Conservation (phyloP, 805 yeast genomes). For the Cyberlindnera mycetangii region DNA sequence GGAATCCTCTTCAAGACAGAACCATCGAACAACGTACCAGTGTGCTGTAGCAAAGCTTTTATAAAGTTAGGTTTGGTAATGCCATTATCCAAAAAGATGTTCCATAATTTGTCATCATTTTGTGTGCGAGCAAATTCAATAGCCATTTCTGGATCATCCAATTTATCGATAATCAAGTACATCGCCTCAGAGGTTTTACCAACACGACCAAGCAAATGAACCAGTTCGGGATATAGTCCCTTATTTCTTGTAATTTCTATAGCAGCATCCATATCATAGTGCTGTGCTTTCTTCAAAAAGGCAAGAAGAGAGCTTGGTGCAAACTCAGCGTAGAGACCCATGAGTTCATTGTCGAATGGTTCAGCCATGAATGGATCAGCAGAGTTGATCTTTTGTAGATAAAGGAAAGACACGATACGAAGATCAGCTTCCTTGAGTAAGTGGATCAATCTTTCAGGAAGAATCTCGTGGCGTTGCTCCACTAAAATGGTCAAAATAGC, state of each 20-base stretch:
- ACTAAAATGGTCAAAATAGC: conserved; percentile 55
- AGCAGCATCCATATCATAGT: conserved; percentile 69
- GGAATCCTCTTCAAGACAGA: conserved; percentile 67
- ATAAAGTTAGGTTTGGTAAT: conserved; percentile 74
- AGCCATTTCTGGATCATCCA: conserved; percentile 78
- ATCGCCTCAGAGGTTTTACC: conserved; percentile 81
- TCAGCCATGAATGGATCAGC: conserved; percentile 54
- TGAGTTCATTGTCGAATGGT: conserved; percentile 64
- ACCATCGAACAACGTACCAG: conserved; percentile 65
- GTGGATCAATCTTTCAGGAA: conserved; percentile 49
- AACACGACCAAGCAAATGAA: conserved; percentile 74
- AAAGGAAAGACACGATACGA: conserved; percentile 56
- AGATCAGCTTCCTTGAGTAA: conserved; percentile 40
- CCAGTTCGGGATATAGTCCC: conserved; percentile 64
- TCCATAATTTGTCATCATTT: conserved; percentile 69
- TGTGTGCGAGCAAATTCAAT: conserved; percentile 59
- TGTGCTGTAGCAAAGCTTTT: conserved; percentile 64
- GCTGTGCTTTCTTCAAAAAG: conserved; percentile 55
- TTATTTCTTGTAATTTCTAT: conserved; percentile 58
- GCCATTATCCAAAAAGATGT: conserved; percentile 66
- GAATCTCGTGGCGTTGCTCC: conserved; percentile 61
- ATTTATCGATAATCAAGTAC: conserved; percentile 67
- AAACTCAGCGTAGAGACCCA: conserved; percentile 61
- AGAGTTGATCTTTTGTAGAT: conserved; percentile 55
- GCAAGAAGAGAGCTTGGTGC: conserved; percentile 53